phyloP scores from a whole-genome alignment of 306 rosid genomes.

The Ochetophila trinervis region DNA sequence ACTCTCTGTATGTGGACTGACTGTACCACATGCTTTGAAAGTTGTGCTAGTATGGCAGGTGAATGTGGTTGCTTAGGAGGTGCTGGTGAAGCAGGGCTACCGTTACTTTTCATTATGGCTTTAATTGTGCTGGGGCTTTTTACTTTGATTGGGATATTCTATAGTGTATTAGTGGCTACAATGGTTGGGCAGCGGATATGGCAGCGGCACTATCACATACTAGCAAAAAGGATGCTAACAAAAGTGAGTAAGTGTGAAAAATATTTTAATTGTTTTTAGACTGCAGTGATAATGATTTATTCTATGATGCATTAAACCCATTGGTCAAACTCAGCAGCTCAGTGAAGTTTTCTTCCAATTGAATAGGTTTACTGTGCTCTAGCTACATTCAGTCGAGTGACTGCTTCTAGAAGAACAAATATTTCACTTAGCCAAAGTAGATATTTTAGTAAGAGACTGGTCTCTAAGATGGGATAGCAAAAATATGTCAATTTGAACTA shows the following conservation, averaged over 20 bases:
- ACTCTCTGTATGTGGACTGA: conserved; percentile 99
- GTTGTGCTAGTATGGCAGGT: conserved; percentile 91
- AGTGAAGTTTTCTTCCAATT: background rate
- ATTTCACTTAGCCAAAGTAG: background rate
- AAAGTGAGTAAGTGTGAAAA: conserved; percentile 54
- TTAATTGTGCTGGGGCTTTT: conserved; percentile 85
- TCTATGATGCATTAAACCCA: conserved; percentile 7
- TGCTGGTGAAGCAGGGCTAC: conserved; percentile 98
- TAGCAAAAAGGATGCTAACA: conserved; percentile 96
- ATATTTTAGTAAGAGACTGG: background rate
- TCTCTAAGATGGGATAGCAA: background rate
- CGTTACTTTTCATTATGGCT: conserved; percentile 80
- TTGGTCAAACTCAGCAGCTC: conserved; percentile 8
- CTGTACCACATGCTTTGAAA: conserved; percentile 96
- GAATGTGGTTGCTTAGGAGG: conserved; percentile 99
- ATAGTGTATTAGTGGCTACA: conserved; percentile 97
- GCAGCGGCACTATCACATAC: conserved; percentile 98
- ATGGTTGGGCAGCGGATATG: conserved; percentile 99
- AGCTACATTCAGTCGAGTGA: background rate
- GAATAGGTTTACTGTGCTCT: conserved; percentile 11
- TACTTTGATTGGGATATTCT: conserved; percentile 92
- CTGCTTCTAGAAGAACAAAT: conserved; percentile 5
- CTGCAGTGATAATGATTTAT: conserved; percentile 12
- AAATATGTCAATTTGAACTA: background rate
- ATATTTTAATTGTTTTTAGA: conserved; percentile 15